Percentiles rank a stretch among this genome's conserved stretches.
phyloP scores from a whole-genome alignment of 23 red algal species.

The Agarophyton chilense region DNA sequence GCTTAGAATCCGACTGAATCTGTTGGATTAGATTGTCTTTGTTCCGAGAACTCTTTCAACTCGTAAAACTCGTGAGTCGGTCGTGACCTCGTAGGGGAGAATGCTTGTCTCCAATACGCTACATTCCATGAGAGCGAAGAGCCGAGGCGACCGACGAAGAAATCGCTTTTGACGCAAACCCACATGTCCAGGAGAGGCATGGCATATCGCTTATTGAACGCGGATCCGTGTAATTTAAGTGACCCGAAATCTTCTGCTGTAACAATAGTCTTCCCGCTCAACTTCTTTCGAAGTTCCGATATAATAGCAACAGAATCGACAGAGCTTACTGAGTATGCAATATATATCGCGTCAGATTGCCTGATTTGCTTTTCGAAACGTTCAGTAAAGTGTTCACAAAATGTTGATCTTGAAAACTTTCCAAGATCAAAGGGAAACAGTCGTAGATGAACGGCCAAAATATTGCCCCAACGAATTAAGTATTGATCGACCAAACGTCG shows the following conservation, averaged over 20 bases:
- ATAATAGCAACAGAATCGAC: constrained; percentile 16
- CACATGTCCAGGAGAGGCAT: constrained; percentile 31
- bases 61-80: constrained; percentile 19
- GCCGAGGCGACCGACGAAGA: constrained; percentile 51
- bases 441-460: constrained; percentile 9
- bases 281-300: not conserved
- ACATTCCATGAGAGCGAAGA: constrained; percentile 54
- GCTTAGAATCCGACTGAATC: constrained; percentile 40
- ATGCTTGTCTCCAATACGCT: constrained; percentile 23
- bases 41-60: constrained; percentile 20
- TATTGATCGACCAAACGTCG: constrained; percentile 1
- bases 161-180: constrained; percentile 26
- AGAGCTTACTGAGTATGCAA: constrained; percentile 27
- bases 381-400: not conserved
- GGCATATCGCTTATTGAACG: constrained; percentile 36
- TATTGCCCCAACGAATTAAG: constrained; percentile 22
- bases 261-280: not conserved
- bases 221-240: not conserved
- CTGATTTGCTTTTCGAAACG: constrained; percentile 26
- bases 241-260: constrained; percentile 31
- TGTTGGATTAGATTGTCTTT: constrained; percentile 24
- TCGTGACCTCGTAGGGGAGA: not conserved
- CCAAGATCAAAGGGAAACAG: constrained; percentile 30
- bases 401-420: constrained; percentile 11
- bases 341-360: not conserved